phyloP scores from a whole-genome alignment of 352 stramenopile species.

The Phytophthora tentaculata region DNA sequence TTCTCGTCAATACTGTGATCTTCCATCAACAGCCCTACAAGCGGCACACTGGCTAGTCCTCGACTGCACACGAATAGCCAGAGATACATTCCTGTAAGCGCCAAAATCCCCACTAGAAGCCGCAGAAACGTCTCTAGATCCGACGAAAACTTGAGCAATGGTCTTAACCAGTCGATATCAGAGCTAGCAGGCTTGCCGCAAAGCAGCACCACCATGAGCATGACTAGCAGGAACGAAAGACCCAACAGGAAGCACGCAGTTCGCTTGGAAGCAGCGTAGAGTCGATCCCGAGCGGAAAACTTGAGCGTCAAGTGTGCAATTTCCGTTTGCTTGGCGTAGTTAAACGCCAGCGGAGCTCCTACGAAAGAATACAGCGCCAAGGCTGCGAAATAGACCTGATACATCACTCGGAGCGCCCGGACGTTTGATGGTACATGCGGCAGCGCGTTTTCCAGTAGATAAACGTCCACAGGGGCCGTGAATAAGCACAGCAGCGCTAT shows the following conservation, averaged over 20 bases:
- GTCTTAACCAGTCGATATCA: conserved; percentile 85
- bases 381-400: conserved; percentile 73
- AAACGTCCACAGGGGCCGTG: conserved; percentile 82
- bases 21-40: conserved; percentile 83
- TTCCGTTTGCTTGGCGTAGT: conserved; percentile 86
- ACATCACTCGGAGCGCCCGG: conserved; percentile 61
- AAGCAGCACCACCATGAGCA: conserved; percentile 74
- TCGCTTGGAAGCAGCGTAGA: conserved; percentile 71
- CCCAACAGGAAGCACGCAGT: conserved; percentile 80
- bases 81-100: conserved; percentile 75
- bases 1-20: conserved; percentile 74
- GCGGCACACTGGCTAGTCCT: conserved; percentile 71
- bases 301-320: conserved; percentile 82
- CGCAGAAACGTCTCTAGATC: conserved; percentile 79
- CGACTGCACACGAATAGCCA: conserved; percentile 80
- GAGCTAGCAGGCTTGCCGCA: conserved; percentile 79
- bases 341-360: conserved; percentile 75
- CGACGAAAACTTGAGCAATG: conserved; percentile 76
- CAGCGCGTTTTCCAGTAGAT: conserved; percentile 73
- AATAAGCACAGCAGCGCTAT: conserved; percentile 79
- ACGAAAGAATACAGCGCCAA: conserved; percentile 75
- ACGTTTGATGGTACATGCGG: conserved; percentile 65
- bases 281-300: conserved; percentile 57
- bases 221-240: conserved; percentile 65
- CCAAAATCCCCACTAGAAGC: conserved; percentile 75